Percentiles rank a stretch among this genome's conserved stretches.
Conservation (phyloP, 306 rosid genomes). For the Pachyrhizus erosus region DNA sequence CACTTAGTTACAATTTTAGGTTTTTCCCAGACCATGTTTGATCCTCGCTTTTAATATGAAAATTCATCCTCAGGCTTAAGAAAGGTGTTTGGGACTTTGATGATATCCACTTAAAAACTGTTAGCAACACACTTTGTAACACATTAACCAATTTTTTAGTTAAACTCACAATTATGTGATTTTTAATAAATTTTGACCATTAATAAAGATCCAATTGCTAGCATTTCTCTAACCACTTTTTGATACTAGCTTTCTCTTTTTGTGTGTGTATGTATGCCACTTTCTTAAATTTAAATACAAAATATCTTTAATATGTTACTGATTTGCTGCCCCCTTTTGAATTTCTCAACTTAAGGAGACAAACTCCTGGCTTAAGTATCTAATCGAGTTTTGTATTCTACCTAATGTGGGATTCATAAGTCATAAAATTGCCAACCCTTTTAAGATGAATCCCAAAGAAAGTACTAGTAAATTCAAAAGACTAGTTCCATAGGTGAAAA, state of each 20-base stretch:
- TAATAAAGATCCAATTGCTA: background rate
- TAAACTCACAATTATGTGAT: no score
- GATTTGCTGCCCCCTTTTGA: background rate
- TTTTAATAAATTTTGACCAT: background rate
- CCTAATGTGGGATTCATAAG: background rate
- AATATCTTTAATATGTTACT: background rate
- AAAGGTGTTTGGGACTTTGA: background rate
- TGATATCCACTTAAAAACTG: background rate
- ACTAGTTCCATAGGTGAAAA: background rate
- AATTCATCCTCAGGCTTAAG: background rate
- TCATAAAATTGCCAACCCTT: background rate
- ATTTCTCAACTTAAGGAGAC: background rate
- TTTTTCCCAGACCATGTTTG: background rate
- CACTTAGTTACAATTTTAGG: background rate
- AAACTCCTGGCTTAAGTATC: background rate
- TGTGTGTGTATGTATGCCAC: background rate
- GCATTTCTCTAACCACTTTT: background rate
- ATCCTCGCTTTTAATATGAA: conserved; percentile 5
- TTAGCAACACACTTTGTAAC: background rate
- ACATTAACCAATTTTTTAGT: no score
- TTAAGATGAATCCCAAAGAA: background rate
- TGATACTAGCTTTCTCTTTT: background rate
- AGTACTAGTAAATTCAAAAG: background rate
- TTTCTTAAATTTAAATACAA: background rate
- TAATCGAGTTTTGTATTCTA: background rate